Base-by-base conservation (phyloP, 352 stramenopile genomes). In the Phytophthora tubulina region DNA sequence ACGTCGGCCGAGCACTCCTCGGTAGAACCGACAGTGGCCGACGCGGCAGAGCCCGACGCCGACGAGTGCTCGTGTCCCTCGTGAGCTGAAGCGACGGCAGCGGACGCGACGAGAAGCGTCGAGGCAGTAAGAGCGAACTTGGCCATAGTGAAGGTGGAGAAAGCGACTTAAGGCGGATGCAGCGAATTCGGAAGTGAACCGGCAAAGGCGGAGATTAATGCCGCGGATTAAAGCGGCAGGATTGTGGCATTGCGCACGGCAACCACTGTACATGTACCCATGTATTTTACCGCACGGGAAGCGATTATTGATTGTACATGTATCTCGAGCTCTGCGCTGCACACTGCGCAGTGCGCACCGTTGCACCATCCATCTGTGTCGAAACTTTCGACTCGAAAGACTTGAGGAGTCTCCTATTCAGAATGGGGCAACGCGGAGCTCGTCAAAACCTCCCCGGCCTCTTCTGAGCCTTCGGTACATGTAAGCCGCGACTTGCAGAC, bases 1-100 rank as follows among this genome's bases (percentile, higher is more conserved):
- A 89, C 63, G 42, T 76, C 67, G 13, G 76, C 35, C 14, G 75
- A 53, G 70, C 84, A 90, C 44, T 80, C 70, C 38, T 72, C 46
- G 13, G 73, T 55, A 6, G 62, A 63, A 8, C 30, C 58, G 33
- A 70, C 61, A 3, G 39, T 51, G 54, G 13, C 48, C n/a, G 57
- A 44, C 21, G 41, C 14, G 44, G 45, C 50, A 41, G 46, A 67
- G n/a, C 35, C 46, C 14, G 35, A 39, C 13, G 17, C 33, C 10
- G 35, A 50, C 27, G 59, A 58, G 45, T 67, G 59, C 1, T 51
- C 59, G 6, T 58, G 21, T 15, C 59, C 59, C 39, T 76, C 63
- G 17, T 72, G 67, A 15, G 74, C 67, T 13, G 57, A 69, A 8
- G 27, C 52, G 32, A 72, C 53, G 4, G 39, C 51, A 8, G 60